Base-by-base conservation (phyloP, 352 stramenopile genomes). In the Globisporangium parvum region DNA sequence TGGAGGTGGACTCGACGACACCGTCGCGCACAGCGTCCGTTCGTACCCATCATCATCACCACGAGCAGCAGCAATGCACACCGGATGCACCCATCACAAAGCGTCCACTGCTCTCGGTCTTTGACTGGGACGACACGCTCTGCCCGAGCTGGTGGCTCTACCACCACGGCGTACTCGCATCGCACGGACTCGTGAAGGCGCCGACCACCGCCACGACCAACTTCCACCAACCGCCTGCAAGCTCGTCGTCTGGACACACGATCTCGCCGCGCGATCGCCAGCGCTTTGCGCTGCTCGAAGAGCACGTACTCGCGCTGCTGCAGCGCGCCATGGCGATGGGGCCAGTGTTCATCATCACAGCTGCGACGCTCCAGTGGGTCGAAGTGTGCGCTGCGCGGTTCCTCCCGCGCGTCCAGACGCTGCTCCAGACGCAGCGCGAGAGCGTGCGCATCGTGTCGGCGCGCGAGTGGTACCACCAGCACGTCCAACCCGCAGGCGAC, bases 91-190 rank as follows among this genome's bases (percentile, higher is more conserved):
- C 31, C n/a, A 23, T 28, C 18, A 35, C 58, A 40, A 69, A 70
- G 53, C 62, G 61, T 24, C 70, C 64, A 18, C 47, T 73, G 23
- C 44, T 82, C 20, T 72, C 69, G 0, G 65, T 87, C 31, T 82
- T 87, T 28, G 76, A 87, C 60, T 87, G 76, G 76, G 76, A 87
- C 40, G 76, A 87, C 65, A 87, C 76, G 24, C 64, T 87, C 6
- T 87, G 76, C 35, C 76, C 76, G 8, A 80, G 71, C 60, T 77
- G 61, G 46, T 87, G 76, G 76, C 62, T 87, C 48, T 70, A 78
- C 42, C 54, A 54, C 6, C 65, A 73, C 11, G 73, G 70, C 6
- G 55, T 83, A 23, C 63, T 87, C 33, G 71, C 71, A 0, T 59
- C 65, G 10, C 59, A 79, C 35, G 62, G 70, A 14, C 63, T 85